Evolutionary conservation across 306 rosid genomes (phyloP).

Genomic region (Carpinus viminea): DNA sequence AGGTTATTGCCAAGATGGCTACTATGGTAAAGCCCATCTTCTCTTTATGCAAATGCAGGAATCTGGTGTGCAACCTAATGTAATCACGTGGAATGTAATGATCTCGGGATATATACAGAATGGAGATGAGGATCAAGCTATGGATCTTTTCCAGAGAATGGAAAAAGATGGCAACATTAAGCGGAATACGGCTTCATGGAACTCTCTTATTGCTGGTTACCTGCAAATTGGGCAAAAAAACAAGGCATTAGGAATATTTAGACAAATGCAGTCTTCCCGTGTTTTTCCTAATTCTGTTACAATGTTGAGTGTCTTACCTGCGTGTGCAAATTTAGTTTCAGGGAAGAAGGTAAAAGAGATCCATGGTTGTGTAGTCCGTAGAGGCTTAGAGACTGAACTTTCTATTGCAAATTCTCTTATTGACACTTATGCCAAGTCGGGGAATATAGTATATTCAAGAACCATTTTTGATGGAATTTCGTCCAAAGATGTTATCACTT

Average conservation of each 20-base stretch:
- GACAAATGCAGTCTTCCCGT: conserved; percentile 68
- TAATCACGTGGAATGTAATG: conserved; percentile 85
- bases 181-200: conserved; percentile 84
- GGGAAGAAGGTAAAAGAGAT: conserved; percentile 72
- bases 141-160: conserved; percentile 73
- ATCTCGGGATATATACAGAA: conserved; percentile 81
- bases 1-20: conserved; percentile 84
- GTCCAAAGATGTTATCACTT: conserved; percentile 72
- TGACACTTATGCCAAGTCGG: conserved; percentile 84
- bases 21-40: conserved; percentile 85
- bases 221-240: conserved; percentile 67
- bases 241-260: conserved; percentile 70
- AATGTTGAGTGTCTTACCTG: conserved; percentile 71
- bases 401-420: conserved; percentile 65
- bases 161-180: conserved; percentile 75
- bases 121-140: conserved; percentile 78
- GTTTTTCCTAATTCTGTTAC: conserved; percentile 70
- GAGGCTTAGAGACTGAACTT: conserved; percentile 58
- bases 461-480: conserved; percentile 63
- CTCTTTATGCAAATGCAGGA: conserved; percentile 79
- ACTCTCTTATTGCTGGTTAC: conserved; percentile 80
- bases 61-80: conserved; percentile 69
- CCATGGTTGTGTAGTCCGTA: conserved; percentile 72
- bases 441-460: conserved; percentile 65
- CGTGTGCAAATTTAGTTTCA: conserved; percentile 69